Conservation (phyloP, 352 stramenopile genomes). For the Phytophthora foliorum region DNA sequence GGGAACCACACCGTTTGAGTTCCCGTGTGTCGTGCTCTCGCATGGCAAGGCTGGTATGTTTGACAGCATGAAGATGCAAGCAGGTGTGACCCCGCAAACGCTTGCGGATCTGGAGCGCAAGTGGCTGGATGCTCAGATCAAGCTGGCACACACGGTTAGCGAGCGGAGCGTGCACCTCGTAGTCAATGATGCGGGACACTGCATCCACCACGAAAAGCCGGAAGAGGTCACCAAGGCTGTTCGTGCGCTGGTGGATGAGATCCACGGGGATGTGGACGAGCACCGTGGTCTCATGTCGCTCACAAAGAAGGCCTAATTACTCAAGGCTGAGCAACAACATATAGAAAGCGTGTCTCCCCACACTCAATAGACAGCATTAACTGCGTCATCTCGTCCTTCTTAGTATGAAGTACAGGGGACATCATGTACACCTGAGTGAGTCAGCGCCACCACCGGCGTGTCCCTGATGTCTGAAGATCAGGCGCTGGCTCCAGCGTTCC, state of each 20-base stretch:
- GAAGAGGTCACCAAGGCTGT: conserved; percentile 67
- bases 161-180: conserved; percentile 55
- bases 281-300: conserved; percentile 39
- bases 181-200: conserved; percentile 67
- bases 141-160: conserved; percentile 59
- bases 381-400: background rate
- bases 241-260: conserved; percentile 64
- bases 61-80: conserved; percentile 68
- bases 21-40: conserved; percentile 79
- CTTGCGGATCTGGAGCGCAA: conserved; percentile 67
- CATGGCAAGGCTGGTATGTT: conserved; percentile 78
- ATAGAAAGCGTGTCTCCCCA: background rate
- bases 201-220: conserved; percentile 80
- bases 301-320: conserved; percentile 20
- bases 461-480: too few relatives aligned
- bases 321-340: background rate
- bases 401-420: background rate
- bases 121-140: conserved; percentile 72
- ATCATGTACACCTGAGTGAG: too few relatives aligned
- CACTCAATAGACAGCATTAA: background rate
- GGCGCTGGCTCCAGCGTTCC: too few relatives aligned
- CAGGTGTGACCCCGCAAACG: conserved; percentile 47
- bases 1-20: conserved; percentile 37
- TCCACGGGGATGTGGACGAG: conserved; percentile 36
- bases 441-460: too few relatives aligned